Percentiles rank a stretch among this genome's conserved stretches.
Evolutionary conservation across 345 rosid species (phyloP).

Genomic region (Euphorbia lathyris): DNA sequence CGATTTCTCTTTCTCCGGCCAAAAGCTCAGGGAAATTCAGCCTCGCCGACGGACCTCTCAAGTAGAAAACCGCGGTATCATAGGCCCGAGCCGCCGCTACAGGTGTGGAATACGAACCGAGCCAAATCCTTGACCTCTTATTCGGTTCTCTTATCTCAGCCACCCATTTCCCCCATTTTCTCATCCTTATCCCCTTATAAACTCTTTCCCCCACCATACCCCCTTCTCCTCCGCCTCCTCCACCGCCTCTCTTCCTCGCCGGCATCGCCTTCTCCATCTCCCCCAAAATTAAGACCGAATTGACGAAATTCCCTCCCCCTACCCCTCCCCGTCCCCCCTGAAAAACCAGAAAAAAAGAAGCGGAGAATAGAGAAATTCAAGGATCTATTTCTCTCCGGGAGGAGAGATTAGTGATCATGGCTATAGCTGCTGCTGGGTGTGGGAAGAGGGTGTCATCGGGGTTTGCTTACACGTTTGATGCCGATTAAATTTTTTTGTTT

Average conservation of each 20-base stretch:
- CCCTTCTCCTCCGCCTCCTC: no score
- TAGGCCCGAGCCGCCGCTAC: slow-evolving; percentile 97
- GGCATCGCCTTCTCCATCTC: slow-evolving; percentile 14
- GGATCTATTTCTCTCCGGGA: neutral
- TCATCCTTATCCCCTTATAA: slow-evolving; percentile 97
- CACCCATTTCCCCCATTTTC: slow-evolving; percentile 99
- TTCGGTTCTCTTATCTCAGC: slow-evolving; percentile 99
- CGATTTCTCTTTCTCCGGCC: slow-evolving; percentile 43
- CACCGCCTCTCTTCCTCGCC: slow-evolving; percentile 32
- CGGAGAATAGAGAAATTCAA: neutral
- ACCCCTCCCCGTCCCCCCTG: no score
- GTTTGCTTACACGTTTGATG: slow-evolving; percentile 37
- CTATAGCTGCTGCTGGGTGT: neutral
- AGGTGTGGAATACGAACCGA: slow-evolving; percentile 88
- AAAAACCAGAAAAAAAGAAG: no score
- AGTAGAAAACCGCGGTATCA: slow-evolving; percentile 89
- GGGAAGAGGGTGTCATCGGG: slow-evolving; percentile 23
- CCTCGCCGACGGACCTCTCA: slow-evolving; percentile 93
- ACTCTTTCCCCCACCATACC: slow-evolving; percentile 39
- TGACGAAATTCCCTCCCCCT: no score
- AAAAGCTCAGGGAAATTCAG: slow-evolving; percentile 85
- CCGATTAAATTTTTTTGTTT: neutral
- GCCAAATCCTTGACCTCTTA: slow-evolving; percentile 92
- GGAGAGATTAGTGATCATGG: slow-evolving; percentile 13
- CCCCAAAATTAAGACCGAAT: no score